Conservation (phyloP, 2,329 filamentous ascomycete species). For the Davidsoniella eucalypti region DNA sequence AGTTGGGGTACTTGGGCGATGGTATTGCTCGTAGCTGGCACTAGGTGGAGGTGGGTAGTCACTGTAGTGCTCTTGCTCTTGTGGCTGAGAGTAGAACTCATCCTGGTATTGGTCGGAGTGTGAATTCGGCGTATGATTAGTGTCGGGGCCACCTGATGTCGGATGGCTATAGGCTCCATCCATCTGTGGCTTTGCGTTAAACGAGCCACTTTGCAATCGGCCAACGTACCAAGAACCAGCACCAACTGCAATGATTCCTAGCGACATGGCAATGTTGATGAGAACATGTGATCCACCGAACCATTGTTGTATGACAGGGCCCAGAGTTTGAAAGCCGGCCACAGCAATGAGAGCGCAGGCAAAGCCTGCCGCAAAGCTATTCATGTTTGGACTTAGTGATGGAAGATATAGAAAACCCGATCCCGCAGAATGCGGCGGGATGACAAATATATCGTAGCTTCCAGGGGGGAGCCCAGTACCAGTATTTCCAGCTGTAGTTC, state of each 20-base stretch:
- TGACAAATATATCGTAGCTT: constrained; percentile 95
- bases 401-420: constrained; percentile 89
- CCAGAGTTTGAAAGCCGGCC: constrained; percentile 53
- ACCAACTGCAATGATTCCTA: constrained; percentile 58
- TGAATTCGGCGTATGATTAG: constrained; percentile 18
- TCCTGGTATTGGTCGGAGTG: constrained; percentile 14
- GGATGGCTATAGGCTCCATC: constrained; percentile 9
- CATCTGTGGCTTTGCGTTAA: constrained; percentile 9
- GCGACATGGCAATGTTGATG: constrained; percentile 54
- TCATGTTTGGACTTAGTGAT: constrained; percentile 67
- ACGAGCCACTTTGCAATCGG: constrained; percentile 21
- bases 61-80: constrained; percentile 18
- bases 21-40: neutral
- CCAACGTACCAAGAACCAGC: constrained; percentile 56
- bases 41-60: constrained; percentile 15
- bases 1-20: constrained; percentile 18
- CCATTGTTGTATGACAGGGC: constrained; percentile 60
- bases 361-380: constrained; percentile 82
- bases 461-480: constrained; percentile 56
- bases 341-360: constrained; percentile 58
- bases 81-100: constrained; percentile 20
- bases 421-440: constrained; percentile 79
- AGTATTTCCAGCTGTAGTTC: constrained; percentile 28
- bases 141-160: constrained; percentile 16
- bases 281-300: constrained; percentile 53